phyloP scores from a whole-genome alignment of 371 early-diverging fungal genomes.

The Rhizomucor pusillus region DNA sequence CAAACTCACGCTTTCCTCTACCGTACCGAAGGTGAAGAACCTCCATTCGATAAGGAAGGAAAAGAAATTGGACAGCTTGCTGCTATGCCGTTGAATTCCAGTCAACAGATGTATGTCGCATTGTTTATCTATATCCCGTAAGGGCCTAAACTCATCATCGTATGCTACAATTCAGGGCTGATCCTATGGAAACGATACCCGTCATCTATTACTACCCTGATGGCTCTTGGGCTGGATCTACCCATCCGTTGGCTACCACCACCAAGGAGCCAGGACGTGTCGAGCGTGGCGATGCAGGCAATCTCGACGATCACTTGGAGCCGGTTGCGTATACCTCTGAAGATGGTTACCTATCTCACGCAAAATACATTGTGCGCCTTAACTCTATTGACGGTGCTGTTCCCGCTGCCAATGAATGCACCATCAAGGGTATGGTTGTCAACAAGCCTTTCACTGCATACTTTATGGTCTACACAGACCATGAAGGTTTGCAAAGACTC shows the following conservation, averaged over 20 bases:
- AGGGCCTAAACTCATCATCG: background rate
- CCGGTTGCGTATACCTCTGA: constrained; percentile 21
- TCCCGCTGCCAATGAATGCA: constrained; percentile 29
- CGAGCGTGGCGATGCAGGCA: constrained; percentile 28
- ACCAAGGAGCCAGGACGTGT: constrained; percentile 30
- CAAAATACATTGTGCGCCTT: constrained; percentile 35
- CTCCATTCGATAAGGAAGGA: constrained; percentile 32
- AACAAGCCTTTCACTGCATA: constrained; percentile 41
- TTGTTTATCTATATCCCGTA: background rate
- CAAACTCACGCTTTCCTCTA: constrained; percentile 41
- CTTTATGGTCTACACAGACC: constrained; percentile 35
- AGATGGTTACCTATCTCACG: constrained; percentile 39
- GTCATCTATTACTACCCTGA: constrained; percentile 35
- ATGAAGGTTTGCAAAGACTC: constrained; percentile 18
- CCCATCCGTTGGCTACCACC: constrained; percentile 30
- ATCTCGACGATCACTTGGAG: constrained; percentile 40
- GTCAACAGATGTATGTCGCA: constrained; percentile 20
- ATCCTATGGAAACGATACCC: constrained; percentile 28
- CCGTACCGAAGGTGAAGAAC: constrained; percentile 21
- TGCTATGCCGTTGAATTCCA: constrained; percentile 28
- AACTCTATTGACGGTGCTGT: constrained; percentile 26
- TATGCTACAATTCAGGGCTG: constrained; percentile 19
- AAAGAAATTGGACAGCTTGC: constrained; percentile 30
- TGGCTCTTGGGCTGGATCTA: constrained; percentile 40
- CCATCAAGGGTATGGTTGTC: constrained; percentile 27